phyloP scores from a whole-genome alignment of 139 green algal genomes.

The Chlorella sp. region DNA sequence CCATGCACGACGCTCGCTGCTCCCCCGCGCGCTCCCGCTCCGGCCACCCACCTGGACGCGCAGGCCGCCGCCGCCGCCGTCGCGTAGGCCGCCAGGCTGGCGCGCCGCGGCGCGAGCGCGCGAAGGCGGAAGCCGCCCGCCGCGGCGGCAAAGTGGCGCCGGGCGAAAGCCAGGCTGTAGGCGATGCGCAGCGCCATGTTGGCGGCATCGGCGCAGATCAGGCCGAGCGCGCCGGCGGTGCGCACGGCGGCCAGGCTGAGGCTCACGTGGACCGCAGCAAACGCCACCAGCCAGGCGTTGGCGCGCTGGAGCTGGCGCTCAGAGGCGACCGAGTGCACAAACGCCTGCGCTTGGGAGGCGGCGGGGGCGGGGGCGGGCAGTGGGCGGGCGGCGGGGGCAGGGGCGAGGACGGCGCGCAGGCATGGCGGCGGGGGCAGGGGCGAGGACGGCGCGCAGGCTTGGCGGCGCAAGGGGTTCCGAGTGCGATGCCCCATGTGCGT shows the following conservation, averaged over 20 bases:
- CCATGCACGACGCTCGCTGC: too few species aligned
- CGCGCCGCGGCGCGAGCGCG: conserved; percentile 35
- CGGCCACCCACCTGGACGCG: not conserved
- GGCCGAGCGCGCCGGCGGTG: conserved; percentile 46
- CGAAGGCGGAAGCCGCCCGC: conserved; percentile 25
- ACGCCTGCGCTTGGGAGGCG: too few species aligned
- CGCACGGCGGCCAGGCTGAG: conserved; percentile 48
- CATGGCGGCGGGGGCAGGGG: too few species aligned
- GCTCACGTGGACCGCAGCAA: conserved; percentile 56
- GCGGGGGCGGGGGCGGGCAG: too few species aligned
- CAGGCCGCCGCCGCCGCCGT: not conserved
- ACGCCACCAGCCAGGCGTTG: conserved; percentile 66
- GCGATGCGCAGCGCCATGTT: conserved; percentile 83
- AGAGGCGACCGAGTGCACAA: conserved; percentile 75
- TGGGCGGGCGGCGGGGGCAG: too few species aligned
- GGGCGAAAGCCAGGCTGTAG: conserved; percentile 62
- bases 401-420: too few species aligned
- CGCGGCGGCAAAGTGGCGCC: not conserved
- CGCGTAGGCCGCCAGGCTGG: conserved; percentile 13
- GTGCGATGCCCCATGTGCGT: too few species aligned
- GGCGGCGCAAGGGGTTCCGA: too few species aligned
- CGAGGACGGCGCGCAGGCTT: too few species aligned
- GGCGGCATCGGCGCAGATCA: conserved; percentile 71
- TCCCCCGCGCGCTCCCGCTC: too few species aligned
- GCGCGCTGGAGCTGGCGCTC: conserved; percentile 38